Percentiles rank a stretch among this genome's conserved stretches.
phyloP scores from a whole-genome alignment of 805 yeast species.

The Candida manassasensis region DNA sequence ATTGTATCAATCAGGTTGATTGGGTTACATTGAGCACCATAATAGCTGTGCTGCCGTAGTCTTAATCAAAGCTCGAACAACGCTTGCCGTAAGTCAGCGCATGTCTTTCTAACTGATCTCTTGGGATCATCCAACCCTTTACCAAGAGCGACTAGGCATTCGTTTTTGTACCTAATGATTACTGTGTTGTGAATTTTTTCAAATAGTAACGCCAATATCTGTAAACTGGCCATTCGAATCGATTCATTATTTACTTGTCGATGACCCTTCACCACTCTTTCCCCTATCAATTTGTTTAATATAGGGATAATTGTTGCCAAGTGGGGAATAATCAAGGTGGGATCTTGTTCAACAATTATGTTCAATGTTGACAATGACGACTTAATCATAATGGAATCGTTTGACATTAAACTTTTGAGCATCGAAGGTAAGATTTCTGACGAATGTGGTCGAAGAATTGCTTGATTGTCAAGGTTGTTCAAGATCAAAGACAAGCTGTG shows the following conservation, averaged over 20 bases:
- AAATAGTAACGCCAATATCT: conserved; percentile 45
- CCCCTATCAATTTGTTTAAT: conserved; percentile 36
- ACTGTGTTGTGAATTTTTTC: conserved; percentile 22
- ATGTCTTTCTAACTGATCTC: conserved; percentile 69
- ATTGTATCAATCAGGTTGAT: no score
- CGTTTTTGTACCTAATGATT: conserved; percentile 24
- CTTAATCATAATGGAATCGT: conserved; percentile 39
- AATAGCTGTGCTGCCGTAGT: no score
- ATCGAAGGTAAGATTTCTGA: conserved; percentile 64
- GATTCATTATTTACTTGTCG: conserved; percentile 34
- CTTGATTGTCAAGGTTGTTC: conserved; percentile 58
- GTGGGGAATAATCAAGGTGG: conserved; percentile 49
- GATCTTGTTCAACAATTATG: conserved; percentile 50
- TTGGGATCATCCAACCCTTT: conserved; percentile 65
- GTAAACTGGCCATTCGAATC: conserved; percentile 54
- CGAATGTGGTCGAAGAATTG: conserved; percentile 62
- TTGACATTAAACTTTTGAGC: conserved; percentile 54
- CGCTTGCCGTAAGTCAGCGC: conserved; percentile 75
- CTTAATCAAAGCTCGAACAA: conserved; percentile 48
- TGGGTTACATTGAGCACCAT: no score
- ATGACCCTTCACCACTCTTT: conserved; percentile 11
- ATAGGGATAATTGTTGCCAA: conserved; percentile 54
- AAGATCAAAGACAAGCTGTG: conserved; percentile 64
- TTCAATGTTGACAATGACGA: conserved; percentile 60
- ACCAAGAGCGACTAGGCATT: background rate